Conservation (phyloP, 805 yeast genomes). For the Yamadazyma scolyti region DNA sequence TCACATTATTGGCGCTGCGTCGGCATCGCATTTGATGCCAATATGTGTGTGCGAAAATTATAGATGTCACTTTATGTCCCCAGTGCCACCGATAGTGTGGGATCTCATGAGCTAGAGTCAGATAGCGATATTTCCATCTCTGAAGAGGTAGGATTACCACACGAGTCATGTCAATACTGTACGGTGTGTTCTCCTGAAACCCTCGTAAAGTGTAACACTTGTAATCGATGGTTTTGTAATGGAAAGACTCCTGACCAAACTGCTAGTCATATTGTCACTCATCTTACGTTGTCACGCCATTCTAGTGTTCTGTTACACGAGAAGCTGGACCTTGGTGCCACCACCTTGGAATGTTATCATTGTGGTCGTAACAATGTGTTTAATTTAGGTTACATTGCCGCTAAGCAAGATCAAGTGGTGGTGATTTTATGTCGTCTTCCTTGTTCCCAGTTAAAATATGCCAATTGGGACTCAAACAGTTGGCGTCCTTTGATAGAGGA, state of each 20-base stretch:
- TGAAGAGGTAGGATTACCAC: too few species aligned
- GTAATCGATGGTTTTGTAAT: constrained; percentile 90
- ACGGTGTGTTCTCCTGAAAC: constrained; percentile 62
- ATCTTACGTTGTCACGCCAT: constrained; percentile 77
- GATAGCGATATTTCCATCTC: too few species aligned
- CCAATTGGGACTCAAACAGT: constrained; percentile 80
- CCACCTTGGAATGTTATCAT: constrained; percentile 81
- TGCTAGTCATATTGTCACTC: constrained; percentile 82
- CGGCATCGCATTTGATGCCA: too few species aligned
- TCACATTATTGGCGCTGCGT: too few species aligned
- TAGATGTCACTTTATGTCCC: too few species aligned
- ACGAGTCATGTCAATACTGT: constrained; percentile 66
- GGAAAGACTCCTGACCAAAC: constrained; percentile 46
- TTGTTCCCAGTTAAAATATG: constrained; percentile 72
- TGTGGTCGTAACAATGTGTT: constrained; percentile 84
- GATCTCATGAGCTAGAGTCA: too few species aligned
- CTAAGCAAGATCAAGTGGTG: constrained; percentile 81
- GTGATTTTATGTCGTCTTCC: constrained; percentile 86
- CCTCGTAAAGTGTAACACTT: constrained; percentile 71
- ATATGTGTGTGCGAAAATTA: too few species aligned
- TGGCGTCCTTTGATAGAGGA: constrained; percentile 88
- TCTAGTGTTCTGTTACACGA: constrained; percentile 70
- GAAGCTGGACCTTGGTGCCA: constrained; percentile 82
- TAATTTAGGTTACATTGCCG: constrained; percentile 80
- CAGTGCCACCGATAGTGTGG: too few species aligned